Percentiles rank a stretch among this genome's conserved stretches.
phyloP scores from a whole-genome alignment of 108 stramenopile genomes.

The Chaetoceros tenuissimus region DNA sequence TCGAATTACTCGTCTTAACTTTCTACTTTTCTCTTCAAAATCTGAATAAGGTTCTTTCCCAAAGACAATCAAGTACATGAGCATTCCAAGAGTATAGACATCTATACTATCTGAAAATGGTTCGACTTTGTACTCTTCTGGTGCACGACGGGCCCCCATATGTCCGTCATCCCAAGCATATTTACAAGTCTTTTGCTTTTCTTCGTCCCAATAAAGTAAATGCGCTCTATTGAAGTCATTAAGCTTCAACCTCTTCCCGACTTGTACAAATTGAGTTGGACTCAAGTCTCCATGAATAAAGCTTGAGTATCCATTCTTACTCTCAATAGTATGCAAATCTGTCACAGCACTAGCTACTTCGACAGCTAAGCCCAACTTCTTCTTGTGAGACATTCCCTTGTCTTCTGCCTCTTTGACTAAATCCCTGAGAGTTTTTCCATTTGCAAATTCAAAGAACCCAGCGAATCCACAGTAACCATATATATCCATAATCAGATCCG shows the following conservation, averaged over 20 bases:
- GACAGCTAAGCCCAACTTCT: slow-evolving; percentile 62
- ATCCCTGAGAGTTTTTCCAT: slow-evolving; percentile 51
- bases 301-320: slow-evolving; percentile 4
- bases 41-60: slow-evolving; percentile 58
- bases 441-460: slow-evolving; percentile 47
- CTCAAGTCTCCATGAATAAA: slow-evolving; percentile 10
- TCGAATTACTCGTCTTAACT: slow-evolving; percentile 17
- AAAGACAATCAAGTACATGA: slow-evolving; percentile 63
- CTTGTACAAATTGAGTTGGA: slow-evolving; percentile 13
- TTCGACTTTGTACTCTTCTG: slow-evolving; percentile 54
- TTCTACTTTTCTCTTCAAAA: slow-evolving; percentile 10
- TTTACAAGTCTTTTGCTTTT: slow-evolving; percentile 17
- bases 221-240: slow-evolving; percentile 74
- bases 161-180: slow-evolving; percentile 47
- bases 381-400: slow-evolving; percentile 6
- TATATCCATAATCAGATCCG: slow-evolving; percentile 53
- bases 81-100: slow-evolving; percentile 72
- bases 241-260: slow-evolving; percentile 38
- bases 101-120: slow-evolving; percentile 67
- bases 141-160: slow-evolving; percentile 41
- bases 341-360: slow-evolving; percentile 35
- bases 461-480: slow-evolving; percentile 73
- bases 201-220: slow-evolving; percentile 36
- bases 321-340: slow-evolving; percentile 28
- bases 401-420: slow-evolving; percentile 49